A percentile compares a stretch with the other conserved stretches of the same genome.
Conservation (phyloP, 1,284 basidiomycete genomes). For the Gymnopus androsaceus region DNA sequence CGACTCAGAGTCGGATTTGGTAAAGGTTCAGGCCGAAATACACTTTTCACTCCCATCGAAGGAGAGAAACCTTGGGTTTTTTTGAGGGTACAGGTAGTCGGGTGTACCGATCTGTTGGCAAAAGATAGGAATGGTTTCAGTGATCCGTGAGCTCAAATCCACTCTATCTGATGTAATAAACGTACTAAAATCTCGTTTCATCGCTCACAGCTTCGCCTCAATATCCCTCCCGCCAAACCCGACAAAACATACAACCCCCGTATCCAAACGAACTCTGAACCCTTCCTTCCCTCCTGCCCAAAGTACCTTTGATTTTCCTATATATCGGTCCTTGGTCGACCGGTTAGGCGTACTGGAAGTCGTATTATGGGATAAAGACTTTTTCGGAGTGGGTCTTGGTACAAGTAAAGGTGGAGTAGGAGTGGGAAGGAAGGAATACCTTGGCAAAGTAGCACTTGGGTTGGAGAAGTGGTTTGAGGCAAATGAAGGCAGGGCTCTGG, state of each 20-base stretch:
- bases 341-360: constrained; percentile 79
- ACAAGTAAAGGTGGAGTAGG: too few species aligned
- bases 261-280: constrained; percentile 78
- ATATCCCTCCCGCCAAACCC: constrained; percentile 58
- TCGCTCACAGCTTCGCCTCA: constrained; percentile 63
- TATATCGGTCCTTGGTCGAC: constrained; percentile 76
- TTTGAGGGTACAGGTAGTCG: constrained; percentile 66
- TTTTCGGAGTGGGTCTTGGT: constrained; percentile 47
- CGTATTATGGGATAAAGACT: constrained; percentile 93
- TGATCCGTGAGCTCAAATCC: constrained; percentile 78
- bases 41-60: constrained; percentile 51
- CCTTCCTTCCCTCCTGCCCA: constrained; percentile 73
- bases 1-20: too few species aligned
- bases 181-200: background rate
- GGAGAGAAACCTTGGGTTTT: constrained; percentile 68
- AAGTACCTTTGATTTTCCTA: constrained; percentile 85
- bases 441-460: constrained; percentile 82
- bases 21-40: too few species aligned
- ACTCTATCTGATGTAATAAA: background rate
- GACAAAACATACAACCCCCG: constrained; percentile 74
- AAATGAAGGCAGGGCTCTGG: constrained; percentile 40
- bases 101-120: constrained; percentile 59
- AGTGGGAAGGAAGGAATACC: constrained; percentile 81
- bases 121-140: constrained; percentile 68
- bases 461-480: constrained; percentile 78